These are phyloP conservation scores for Neurospora sp. DNA, from an alignment of 495 filamentous ascomycete genomes.

Conservation along the genomic window DNA sequence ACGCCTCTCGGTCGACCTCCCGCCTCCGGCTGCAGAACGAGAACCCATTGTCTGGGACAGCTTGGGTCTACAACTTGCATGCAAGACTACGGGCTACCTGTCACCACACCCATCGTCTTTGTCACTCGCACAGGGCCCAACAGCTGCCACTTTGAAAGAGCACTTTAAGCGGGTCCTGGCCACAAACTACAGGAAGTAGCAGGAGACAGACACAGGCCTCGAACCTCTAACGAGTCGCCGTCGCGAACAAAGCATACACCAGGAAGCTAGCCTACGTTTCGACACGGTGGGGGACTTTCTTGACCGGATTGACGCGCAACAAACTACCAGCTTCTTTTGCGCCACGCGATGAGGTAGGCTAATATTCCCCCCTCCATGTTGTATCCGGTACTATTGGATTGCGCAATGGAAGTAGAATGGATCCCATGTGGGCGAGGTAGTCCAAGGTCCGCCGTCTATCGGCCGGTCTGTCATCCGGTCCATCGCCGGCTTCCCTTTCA, in stretches of 20 bases:
- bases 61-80: not conserved
- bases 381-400: not conserved
- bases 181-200: conserved; percentile 11
- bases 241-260: conserved; percentile 9
- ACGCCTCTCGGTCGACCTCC: not conserved
- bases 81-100: not conserved
- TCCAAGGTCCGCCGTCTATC: not conserved
- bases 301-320: conserved; percentile 5
- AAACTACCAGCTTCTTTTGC: conserved; percentile 3
- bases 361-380: not conserved
- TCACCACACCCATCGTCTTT: not conserved
- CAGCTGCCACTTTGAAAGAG: not conserved
- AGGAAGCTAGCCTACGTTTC: not conserved
- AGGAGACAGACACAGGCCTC: conserved; percentile 7
- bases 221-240: not conserved
- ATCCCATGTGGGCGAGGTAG: not conserved
- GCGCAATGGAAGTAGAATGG: not conserved
- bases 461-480: not conserved
- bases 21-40: not conserved
- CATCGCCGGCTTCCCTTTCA: not conserved
- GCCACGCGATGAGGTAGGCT: conserved; percentile 21
- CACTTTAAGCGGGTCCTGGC: conserved; percentile 13
- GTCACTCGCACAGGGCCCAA: not conserved
- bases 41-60: not conserved
- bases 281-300: not conserved